Conservation (phyloP, 2,329 filamentous ascomycete species). For the Bipolaris zeicola region DNA sequence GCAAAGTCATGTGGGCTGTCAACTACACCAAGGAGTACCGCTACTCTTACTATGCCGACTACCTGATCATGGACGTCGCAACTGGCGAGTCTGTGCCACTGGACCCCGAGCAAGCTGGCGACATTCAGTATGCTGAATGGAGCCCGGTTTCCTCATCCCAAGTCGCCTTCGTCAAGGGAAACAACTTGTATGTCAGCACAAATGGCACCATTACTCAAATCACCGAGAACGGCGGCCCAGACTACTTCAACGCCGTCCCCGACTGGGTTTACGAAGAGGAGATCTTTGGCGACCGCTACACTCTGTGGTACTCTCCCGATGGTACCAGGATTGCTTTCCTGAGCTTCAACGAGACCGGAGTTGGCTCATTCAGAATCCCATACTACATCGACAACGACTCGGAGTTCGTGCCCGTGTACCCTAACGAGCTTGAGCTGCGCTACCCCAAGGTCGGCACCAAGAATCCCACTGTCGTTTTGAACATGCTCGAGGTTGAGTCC, state of each 20-base stretch:
- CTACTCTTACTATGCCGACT: conserved; percentile 70
- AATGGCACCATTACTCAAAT: conserved; percentile 62
- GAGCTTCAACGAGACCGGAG: conserved; percentile 68
- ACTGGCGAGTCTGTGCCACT: conserved; percentile 62
- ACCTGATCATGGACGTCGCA: conserved; percentile 67
- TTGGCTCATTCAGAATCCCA: conserved; percentile 68
- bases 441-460: conserved; percentile 73
- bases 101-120: conserved; percentile 63
- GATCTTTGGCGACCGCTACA: conserved; percentile 58
- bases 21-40: conserved; percentile 73
- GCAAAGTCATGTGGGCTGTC: conserved; percentile 65
- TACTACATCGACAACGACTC: conserved; percentile 68
- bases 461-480: conserved; percentile 68
- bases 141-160: conserved; percentile 60
- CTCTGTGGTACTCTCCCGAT: conserved; percentile 64
- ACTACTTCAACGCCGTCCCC: conserved; percentile 66
- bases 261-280: conserved; percentile 70
- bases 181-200: conserved; percentile 66
- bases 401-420: conserved; percentile 63
- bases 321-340: conserved; percentile 61
- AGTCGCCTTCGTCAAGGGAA: conserved; percentile 71
- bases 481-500: conserved; percentile 60
- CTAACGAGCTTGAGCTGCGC: conserved; percentile 65
- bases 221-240: conserved; percentile 64
- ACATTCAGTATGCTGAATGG: conserved; percentile 71